A percentile compares a stretch with the other conserved stretches of the same genome.
These are phyloP conservation scores for Hibiscus tridactylites DNA, from an alignment of 345 rosid species.

Conservation along the genomic window DNA sequence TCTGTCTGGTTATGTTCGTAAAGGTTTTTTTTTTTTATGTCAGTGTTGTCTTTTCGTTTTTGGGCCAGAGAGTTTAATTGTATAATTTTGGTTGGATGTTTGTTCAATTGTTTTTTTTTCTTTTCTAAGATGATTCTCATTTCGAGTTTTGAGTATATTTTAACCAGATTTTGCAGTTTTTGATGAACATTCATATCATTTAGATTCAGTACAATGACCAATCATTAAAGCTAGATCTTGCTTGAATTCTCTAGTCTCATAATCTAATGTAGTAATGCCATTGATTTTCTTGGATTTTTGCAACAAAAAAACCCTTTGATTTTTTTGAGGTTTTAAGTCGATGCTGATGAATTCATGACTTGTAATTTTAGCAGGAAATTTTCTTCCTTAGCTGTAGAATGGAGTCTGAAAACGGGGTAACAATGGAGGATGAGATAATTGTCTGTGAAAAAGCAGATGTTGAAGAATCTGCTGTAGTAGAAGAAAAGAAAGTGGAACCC, in stretches of 20 bases:
- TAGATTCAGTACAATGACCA: not conserved
- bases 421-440: conserved; percentile 29
- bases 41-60: not conserved
- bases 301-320: not conserved
- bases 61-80: not conserved
- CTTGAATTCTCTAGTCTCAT: not conserved
- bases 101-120: conserved; percentile 1
- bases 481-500: conserved; percentile 30
- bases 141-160: not conserved
- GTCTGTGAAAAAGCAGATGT: conserved; percentile 17
- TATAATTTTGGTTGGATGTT: conserved; percentile 19
- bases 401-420: conserved; percentile 47
- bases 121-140: not conserved
- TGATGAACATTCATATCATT: not conserved
- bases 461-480: conserved; percentile 21
- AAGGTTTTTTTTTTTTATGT: not conserved
- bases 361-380: conserved; percentile 17
- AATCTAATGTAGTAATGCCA: not conserved
- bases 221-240: not conserved
- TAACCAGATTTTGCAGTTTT: not conserved
- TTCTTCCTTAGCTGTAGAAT: conserved; percentile 21
- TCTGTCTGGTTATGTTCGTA: conserved; percentile 5
- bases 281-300: not conserved
- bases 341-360: not conserved
- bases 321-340: not conserved